Conservation (phyloP, 2,329 filamentous ascomycete genomes). For the Neoascochyta sp. region DNA sequence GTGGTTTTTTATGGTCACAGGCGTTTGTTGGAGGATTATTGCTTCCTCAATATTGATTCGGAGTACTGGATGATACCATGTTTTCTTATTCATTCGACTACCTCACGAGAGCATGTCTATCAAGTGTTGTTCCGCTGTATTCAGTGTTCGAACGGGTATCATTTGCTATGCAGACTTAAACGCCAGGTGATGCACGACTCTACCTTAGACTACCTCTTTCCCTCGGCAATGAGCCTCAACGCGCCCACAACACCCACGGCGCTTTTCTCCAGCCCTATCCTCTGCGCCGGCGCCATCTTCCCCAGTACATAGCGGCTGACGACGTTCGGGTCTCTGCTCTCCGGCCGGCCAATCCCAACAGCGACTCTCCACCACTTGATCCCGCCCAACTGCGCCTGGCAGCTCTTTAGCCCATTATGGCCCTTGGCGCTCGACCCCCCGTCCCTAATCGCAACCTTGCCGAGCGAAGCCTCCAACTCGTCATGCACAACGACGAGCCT, state of each 20-base stretch:
- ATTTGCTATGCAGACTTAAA: slow-evolving; percentile 1
- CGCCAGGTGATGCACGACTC: no score
- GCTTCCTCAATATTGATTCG: slow-evolving; percentile 6
- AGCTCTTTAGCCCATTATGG: slow-evolving; percentile 47
- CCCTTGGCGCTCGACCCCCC: slow-evolving; percentile 51
- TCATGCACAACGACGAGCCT: slow-evolving; percentile 80
- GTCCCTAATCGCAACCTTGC: slow-evolving; percentile 61
- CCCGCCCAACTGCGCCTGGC: slow-evolving; percentile 25
- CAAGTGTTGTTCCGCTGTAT: background rate
- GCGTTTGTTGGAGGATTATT: background rate
- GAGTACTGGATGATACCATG: slow-evolving; percentile 23
- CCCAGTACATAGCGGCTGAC: slow-evolving; percentile 77
- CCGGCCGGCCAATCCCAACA: slow-evolving; percentile 83
- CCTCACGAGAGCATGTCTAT: background rate
- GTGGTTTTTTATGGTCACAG: background rate
- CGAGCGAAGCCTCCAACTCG: slow-evolving; percentile 72
- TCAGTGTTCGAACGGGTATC: background rate
- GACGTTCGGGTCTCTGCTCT: slow-evolving; percentile 59
- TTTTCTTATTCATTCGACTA: slow-evolving; percentile 4
- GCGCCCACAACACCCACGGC: slow-evolving; percentile 50
- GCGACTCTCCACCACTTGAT: slow-evolving; percentile 60
- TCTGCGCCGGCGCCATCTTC: slow-evolving; percentile 52
- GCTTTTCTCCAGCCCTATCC: slow-evolving; percentile 46
- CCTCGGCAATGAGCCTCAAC: slow-evolving; percentile 51
- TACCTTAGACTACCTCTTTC: slow-evolving; percentile 21